These are phyloP conservation scores for Saprolegnia diclina DNA, from an alignment of 352 stramenopile species.

Conservation along the genomic window DNA sequence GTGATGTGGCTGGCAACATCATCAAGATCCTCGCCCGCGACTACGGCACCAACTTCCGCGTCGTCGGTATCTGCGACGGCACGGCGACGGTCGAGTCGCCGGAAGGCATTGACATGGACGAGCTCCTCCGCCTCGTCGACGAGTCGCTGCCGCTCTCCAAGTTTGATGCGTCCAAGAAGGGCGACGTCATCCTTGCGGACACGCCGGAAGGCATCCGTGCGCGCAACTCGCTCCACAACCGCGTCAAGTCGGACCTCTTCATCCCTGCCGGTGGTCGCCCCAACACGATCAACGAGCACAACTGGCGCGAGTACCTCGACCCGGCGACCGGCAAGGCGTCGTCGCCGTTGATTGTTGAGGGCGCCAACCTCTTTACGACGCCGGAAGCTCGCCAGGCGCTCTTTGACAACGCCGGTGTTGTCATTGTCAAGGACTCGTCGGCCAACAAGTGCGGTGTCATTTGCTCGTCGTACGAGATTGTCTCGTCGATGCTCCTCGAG, in stretches of 20 bases:
- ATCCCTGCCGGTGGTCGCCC: slow-evolving; percentile 94
- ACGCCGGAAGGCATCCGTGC: slow-evolving; percentile 61
- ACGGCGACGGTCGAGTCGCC: slow-evolving; percentile 93
- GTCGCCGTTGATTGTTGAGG: slow-evolving; percentile 95
- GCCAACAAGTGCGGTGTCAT: slow-evolving; percentile 89
- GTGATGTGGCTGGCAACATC: slow-evolving; percentile 97
- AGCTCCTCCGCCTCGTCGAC: slow-evolving; percentile 91
- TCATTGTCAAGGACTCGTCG: slow-evolving; percentile 29
- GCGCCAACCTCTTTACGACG: slow-evolving; percentile 96
- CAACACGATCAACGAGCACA: slow-evolving; percentile 93
- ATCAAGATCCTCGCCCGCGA: slow-evolving; percentile 96
- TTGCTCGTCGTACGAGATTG: slow-evolving; percentile 81
- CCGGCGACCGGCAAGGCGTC: slow-evolving; percentile 62
- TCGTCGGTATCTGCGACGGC: slow-evolving; percentile 93
- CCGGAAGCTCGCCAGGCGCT: slow-evolving; percentile 78
- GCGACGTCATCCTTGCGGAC: slow-evolving; percentile 43
- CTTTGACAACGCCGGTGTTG: slow-evolving; percentile 43
- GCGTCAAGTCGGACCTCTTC: slow-evolving; percentile 94
- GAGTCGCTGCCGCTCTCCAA: slow-evolving; percentile 81
- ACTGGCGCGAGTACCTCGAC: slow-evolving; percentile 90
- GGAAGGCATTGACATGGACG: slow-evolving; percentile 87
- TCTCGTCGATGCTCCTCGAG: slow-evolving; percentile 92
- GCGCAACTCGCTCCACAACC: slow-evolving; percentile 55
- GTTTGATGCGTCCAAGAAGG: slow-evolving; percentile 75
- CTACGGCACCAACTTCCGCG: slow-evolving; percentile 86